Percentiles rank a stretch among this genome's conserved stretches.
phyloP scores from a whole-genome alignment of 2,329 filamentous ascomycete genomes.

The Emericellopsis atlantica region DNA sequence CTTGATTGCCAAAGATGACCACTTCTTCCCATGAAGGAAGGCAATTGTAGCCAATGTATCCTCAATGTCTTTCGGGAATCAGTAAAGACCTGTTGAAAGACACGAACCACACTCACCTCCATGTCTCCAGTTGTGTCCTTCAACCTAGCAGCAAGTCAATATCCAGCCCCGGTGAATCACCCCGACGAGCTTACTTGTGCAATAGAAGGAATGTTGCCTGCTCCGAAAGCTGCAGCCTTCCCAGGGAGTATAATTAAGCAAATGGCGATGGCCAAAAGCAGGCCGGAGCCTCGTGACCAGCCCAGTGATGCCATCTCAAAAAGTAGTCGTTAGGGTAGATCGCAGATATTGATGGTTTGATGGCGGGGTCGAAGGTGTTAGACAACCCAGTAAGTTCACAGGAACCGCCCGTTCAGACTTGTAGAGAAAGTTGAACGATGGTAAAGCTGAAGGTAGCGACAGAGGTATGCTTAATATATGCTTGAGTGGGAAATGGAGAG shows the following conservation, averaged over 20 bases:
- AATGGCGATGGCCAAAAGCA: slow-evolving; percentile 37
- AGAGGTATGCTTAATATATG: too few relatives aligned
- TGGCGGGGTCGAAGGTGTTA: neutral
- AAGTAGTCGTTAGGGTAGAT: too few relatives aligned
- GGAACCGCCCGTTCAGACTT: neutral
- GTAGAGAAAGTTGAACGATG: too few relatives aligned
- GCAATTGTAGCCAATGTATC: slow-evolving; percentile 68
- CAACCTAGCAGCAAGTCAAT: slow-evolving; percentile 29
- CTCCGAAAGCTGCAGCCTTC: slow-evolving; percentile 50
- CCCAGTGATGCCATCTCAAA: slow-evolving; percentile 31
- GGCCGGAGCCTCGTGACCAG: slow-evolving; percentile 30
- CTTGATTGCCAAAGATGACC: slow-evolving; percentile 68
- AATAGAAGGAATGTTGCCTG: slow-evolving; percentile 60
- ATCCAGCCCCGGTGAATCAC: neutral
- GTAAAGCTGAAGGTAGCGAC: too few relatives aligned
- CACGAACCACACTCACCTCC: slow-evolving; percentile 31
- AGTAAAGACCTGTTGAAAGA: neutral
- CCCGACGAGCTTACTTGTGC: slow-evolving; percentile 22
- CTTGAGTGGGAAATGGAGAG: too few relatives aligned
- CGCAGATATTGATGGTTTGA: neutral
- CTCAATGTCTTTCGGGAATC: slow-evolving; percentile 49
- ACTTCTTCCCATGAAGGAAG: slow-evolving; percentile 72
- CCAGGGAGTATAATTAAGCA: slow-evolving; percentile 44
- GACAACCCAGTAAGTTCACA: neutral
- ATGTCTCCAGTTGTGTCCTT: slow-evolving; percentile 59